Base-by-base conservation (phyloP, 495 filamentous ascomycete species). In the Patellaria atrata region DNA sequence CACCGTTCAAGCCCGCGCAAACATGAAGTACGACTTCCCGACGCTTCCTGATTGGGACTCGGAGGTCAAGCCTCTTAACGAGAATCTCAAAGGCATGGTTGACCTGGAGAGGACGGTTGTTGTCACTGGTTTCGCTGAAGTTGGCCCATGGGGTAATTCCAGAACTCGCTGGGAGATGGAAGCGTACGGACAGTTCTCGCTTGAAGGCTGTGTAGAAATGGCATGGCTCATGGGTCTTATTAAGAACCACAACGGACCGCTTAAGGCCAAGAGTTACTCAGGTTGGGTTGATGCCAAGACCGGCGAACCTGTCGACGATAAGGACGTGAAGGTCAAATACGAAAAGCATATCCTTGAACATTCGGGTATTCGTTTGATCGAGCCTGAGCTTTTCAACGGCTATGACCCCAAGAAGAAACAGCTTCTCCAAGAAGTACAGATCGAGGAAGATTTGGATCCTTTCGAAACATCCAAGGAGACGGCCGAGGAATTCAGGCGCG, bases 141-240 rank as follows among this genome's bases (percentile, higher is more conserved):
- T 96, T 41, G 86, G 91, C 11, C 89, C 89, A 1, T 96, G 89
- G 91, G 89, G 89, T 61, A 99, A 94, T 61, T 82, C 91, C 1
- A 75, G 91, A 38, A 99, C 89, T 22, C 74, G 89, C 22, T 99
- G 89, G 89, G 85, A 99, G 61, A 99, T 96, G 86, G 89, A 99
- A 59, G 84, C 91, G 8, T 72, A 85, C 45, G 89, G 89, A 47
- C 68, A 91, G 51, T 99, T 99, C 64, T 96, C 91, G 12, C 74
- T 96, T 12, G 89, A 96, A 58, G 89, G 89, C 12, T 96, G 89
- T 52, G 78, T 99, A 38, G 89, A 99, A 59, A 96, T 99, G 89
- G 84, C 89, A 20, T 99, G 89, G 89, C 82, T 99, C 53, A 99
- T 96, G 89, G 91, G 91, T 37, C 76, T 96, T 38, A 96, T 99